phyloP scores from a whole-genome alignment of 176 grass and related monocot genomes.

The Zoysia pacifica region DNA sequence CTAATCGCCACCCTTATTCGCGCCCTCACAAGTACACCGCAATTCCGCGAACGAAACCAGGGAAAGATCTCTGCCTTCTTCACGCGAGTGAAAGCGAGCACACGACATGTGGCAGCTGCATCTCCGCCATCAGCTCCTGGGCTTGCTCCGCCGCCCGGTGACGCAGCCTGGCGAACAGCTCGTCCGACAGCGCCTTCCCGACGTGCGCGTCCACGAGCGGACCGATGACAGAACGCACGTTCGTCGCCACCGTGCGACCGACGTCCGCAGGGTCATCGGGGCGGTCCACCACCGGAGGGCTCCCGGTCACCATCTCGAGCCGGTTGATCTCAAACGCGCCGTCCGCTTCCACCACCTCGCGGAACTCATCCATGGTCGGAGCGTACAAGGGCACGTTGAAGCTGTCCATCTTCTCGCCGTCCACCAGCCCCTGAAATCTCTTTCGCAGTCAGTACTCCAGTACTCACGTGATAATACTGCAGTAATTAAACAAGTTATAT shows the following conservation, averaged over 20 bases:
- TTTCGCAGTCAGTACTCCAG: no score
- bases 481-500: no score
- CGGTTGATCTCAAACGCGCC: constrained; percentile 29
- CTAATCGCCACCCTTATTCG: no score
- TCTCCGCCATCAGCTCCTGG: neutral
- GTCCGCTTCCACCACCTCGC: neutral
- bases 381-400: constrained; percentile 46
- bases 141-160: neutral
- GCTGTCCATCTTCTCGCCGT: constrained; percentile 25
- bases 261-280: constrained; percentile 13
- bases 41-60: no score
- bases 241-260: constrained; percentile 32
- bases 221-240: constrained; percentile 20
- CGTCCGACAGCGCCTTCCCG: neutral
- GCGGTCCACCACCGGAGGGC: neutral
- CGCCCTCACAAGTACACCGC: no score
- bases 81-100: constrained; percentile 17
- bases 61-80: neutral
- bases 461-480: no score
- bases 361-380: constrained; percentile 31
- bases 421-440: constrained; percentile 30
- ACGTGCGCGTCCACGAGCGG: constrained; percentile 26
- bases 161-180: constrained; percentile 2
- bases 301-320: constrained; percentile 26
- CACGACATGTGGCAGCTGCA: neutral